A percentile compares a stretch with the other conserved stretches of the same genome.
phyloP scores from a whole-genome alignment of 108 stramenopile species.

The Fragilaria radians region DNA sequence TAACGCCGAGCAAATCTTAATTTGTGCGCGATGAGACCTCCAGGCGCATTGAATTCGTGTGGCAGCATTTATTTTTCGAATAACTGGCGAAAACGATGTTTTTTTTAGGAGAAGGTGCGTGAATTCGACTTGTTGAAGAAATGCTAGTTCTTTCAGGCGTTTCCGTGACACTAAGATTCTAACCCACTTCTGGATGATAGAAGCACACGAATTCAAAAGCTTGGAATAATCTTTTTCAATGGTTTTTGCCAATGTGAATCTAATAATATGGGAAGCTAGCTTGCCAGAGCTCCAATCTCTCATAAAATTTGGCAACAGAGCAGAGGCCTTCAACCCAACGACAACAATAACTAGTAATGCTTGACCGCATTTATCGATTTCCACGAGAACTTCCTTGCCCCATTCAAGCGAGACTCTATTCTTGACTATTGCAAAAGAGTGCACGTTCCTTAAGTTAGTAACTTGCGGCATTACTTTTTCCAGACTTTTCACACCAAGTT shows the following conservation, averaged over 20 bases:
- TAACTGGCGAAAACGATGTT: constrained; percentile 9
- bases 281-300: background rate
- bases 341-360: background rate
- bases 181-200: constrained; percentile 14
- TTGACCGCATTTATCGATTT: background rate
- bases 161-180: constrained; percentile 5
- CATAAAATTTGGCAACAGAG: background rate
- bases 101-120: background rate
- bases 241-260: background rate
- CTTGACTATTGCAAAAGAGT: background rate
- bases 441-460: background rate
- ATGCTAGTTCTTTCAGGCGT: background rate
- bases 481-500: constrained; percentile 1
- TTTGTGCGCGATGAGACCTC: background rate
- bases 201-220: background rate
- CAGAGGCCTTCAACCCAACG: background rate
- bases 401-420: background rate
- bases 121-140: background rate
- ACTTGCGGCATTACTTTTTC: background rate
- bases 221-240: constrained; percentile 3
- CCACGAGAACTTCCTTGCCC: background rate
- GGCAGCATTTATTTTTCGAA: constrained; percentile 5
- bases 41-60: constrained; percentile 4
- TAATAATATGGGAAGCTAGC: background rate
- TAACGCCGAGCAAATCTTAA: background rate